Base-by-base conservation (phyloP, 768 basidiomycete genomes). In the Rhizopogon sp. region DNA sequence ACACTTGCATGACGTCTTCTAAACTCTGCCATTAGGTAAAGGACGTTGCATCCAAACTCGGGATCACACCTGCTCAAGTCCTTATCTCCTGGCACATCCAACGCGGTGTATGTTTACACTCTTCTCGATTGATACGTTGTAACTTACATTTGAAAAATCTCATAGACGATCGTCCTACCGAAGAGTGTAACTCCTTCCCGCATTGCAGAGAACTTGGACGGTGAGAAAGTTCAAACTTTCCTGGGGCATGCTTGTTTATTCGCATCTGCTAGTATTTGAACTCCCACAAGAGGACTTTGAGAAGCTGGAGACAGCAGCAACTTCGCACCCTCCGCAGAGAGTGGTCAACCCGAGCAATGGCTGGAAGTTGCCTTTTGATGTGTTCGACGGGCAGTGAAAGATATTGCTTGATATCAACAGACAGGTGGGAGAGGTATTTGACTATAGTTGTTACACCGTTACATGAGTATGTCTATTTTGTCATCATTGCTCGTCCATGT, bases 21-120 rank as follows among this genome's bases (percentile, higher is more conserved):
- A 25, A 29, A 44, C 35, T 44, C 25, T 10, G 2, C 7, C 10
- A 31, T 10, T 55, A 82, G 76, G 77, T 87, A 16, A 76, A 79
- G 62, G 66, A 72, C 40, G 81, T 88, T 55, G 85, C 87, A 14
- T 62, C 76, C 52, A 76, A 82, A 57, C 77, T 88, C 53, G 78
- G 79, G 3, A 82, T 90, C 52, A 88, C 86, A 3, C 88, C 87
- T 20, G 88, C 88, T 3, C 86, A 88, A 62, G 85, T 84, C 28
- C 73, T 88, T 50, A 81, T 89, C 62, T 84, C 82, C 1, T 90
- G 89, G 88, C 82, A 84, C 62, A 77, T 88, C 47, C 87, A 88
- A 68, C 82, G 87, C 20, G 87, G 89, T 9, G 85, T 87, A 64
- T 43, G 82, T 74, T 16, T 16, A 0, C 9, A 16, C 39, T 39